Evolutionary conservation across 805 yeast genomes (phyloP), one percentile per base, ranked within the genome.

Genomic region (Yarrowia alimentaria): DNA sequence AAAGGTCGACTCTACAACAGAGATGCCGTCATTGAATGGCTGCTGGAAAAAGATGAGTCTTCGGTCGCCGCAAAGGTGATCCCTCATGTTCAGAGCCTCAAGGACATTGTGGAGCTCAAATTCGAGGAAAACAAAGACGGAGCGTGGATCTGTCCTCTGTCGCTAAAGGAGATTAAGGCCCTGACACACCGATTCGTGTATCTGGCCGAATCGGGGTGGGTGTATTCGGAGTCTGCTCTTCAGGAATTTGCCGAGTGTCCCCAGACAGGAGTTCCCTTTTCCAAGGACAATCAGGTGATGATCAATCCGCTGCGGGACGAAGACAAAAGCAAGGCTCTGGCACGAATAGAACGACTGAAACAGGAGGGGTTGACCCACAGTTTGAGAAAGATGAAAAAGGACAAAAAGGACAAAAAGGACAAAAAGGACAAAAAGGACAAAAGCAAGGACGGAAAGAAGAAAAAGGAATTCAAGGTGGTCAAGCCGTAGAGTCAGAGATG

Each of bases 1-100:
- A 68, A 66, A 53, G 95, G 95, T 0, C 61, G 68, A 24, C 59
- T 86, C 8, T 83, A 73, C 62, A 76, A 79, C 54, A 84, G 83
- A 54, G 85, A 80, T 53, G 64, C 78, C 22, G 61, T 83, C 0
- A 56, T 86, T 5, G 81, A 81, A 56, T 70, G 74, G 61, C 61
- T 85, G 5, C 52, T 83, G 5, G 63, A 64, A 10, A 62, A 62
- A 29, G 67, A 65, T 18, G 58, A 58, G 24, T 57, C 64, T 42
- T 56, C 58, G 13, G 57, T 38, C n/a, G 58, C 54, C 11, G 68
- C 61, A 47, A 58, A 56, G 25, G 51, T 63, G 20, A 60, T 65
- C 4, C 51, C 56, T 0, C 78, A 76, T 58, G 66, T 77, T 8
- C 64, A 53, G 24, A 57, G 63, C 5, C 31, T 72, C 4, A 70